Evolutionary conservation across 192 early-diverging fungal genomes (phyloP), one percentile per base, ranked within the genome.

Genomic region (Entrophospora sp.): DNA sequence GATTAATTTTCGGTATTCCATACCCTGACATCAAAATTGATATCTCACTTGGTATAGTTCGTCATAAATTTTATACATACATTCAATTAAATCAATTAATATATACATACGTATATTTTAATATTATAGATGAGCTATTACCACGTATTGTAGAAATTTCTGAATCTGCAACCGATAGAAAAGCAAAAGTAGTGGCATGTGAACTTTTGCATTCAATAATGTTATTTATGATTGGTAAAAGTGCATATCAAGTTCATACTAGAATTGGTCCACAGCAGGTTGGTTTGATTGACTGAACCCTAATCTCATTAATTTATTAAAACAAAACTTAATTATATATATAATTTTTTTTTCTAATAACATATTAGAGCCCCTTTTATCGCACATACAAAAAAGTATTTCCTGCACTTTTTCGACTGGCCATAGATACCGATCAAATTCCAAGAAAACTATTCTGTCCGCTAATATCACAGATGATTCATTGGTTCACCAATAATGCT

Each of bases 401-500:
- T 69, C 90, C 90, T 8, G 74, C 80, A 0, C 58, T 92, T n/a
- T 55, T 92, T 2, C 80, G 85, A 6, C 70, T 92, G 2, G 81
- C 87, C 18, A 76, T 89, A 40, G 89, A 92, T 64, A 62, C 83
- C 1, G 90, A 92, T 57, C 78, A 77, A 36, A 82, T 91, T 2
- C 76, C 84, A n/a, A 71, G 86, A 60, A 85, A 82, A 4, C 69
- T 92, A 28, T 91, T 84, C 61, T 74, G 80, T 3, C 75, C 85
- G 20, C 66, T 91, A 49, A 72, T 83, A 3, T 64, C 78, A 4
- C 89, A 90, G 60, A 56, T 91, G 22, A 89, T 92, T 10, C 90
- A 91, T 52, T 92, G 90, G 90, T 70, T 91, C 40, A 90, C 90
- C 4, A 87, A 86, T 43, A 88, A 85, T 68, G 75, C 82, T 1